Conservation (phyloP, 2,329 filamentous ascomycete species). For the Metarhizium brunneum region DNA sequence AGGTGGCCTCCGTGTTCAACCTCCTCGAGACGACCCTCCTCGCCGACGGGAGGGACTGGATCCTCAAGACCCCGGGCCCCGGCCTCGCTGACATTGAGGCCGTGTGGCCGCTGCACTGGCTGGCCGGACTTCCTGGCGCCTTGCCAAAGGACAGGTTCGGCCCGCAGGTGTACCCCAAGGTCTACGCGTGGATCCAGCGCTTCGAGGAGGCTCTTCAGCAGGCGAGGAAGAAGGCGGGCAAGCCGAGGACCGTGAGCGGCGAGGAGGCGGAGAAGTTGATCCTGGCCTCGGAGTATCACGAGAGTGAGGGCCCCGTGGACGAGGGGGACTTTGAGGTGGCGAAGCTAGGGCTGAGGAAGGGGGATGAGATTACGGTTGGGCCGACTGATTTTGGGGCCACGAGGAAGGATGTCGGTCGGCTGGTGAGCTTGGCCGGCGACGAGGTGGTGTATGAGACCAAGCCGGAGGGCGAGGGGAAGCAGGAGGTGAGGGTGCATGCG, state of each 20-base stretch:
- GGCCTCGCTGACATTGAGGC: slow-evolving; percentile 60
- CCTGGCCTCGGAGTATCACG: slow-evolving; percentile 33
- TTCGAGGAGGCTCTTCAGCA: slow-evolving; percentile 41
- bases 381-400: slow-evolving; percentile 52
- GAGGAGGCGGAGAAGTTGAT: slow-evolving; percentile 43
- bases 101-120: slow-evolving; percentile 60
- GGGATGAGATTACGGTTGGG: slow-evolving; percentile 47
- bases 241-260: slow-evolving; percentile 38
- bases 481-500: slow-evolving; percentile 46
- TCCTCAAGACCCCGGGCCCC: slow-evolving; percentile 43
- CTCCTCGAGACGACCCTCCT: slow-evolving; percentile 54
- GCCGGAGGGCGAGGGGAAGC: slow-evolving; percentile 21
- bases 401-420: slow-evolving; percentile 47
- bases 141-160: slow-evolving; percentile 45
- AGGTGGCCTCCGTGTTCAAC: slow-evolving; percentile 44
- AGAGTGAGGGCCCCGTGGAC: slow-evolving; percentile 35
- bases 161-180: slow-evolving; percentile 42
- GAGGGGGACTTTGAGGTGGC: slow-evolving; percentile 34
- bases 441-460: slow-evolving; percentile 51
- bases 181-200: slow-evolving; percentile 55
- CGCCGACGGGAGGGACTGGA: slow-evolving; percentile 57
- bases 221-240: slow-evolving; percentile 25
- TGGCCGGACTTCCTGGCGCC: slow-evolving; percentile 43
- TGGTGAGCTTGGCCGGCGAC: slow-evolving; percentile 40
- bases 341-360: slow-evolving; percentile 39